These are phyloP conservation scores for Paraphoma sp. DNA, from an alignment of 2,329 filamentous ascomycete species.

Conservation along the genomic window DNA sequence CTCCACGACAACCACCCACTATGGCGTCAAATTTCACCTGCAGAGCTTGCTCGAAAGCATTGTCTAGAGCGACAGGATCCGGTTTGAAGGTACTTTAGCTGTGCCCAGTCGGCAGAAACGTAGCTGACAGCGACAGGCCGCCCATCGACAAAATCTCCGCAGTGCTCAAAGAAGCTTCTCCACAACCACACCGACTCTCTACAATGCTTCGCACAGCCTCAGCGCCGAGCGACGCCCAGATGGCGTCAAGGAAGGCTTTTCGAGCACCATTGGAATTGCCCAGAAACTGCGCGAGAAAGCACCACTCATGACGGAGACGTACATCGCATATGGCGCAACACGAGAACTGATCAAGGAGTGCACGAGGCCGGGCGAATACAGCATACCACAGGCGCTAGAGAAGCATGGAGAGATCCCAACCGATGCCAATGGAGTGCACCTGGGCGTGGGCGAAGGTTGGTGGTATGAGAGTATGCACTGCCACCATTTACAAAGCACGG, in stretches of 20 bases:
- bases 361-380: slow-evolving; percentile 75
- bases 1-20: slow-evolving; percentile 13
- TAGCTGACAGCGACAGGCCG: slow-evolving; percentile 29
- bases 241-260: slow-evolving; percentile 18
- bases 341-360: slow-evolving; percentile 81
- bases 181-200: slow-evolving; percentile 24
- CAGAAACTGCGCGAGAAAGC: slow-evolving; percentile 40
- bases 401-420: slow-evolving; percentile 72
- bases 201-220: slow-evolving; percentile 29
- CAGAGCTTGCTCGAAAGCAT: slow-evolving; percentile 40
- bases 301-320: slow-evolving; percentile 62
- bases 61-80: slow-evolving; percentile 22
- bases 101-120: neutral
- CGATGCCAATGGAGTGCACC: slow-evolving; percentile 79
- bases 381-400: slow-evolving; percentile 70
- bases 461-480: slow-evolving; percentile 77
- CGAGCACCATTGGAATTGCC: slow-evolving; percentile 30
- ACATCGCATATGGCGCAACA: slow-evolving; percentile 80
- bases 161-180: slow-evolving; percentile 33
- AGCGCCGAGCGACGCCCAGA: slow-evolving; percentile 22
- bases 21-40: slow-evolving; percentile 49
- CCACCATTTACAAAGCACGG: neutral
- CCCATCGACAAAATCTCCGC: slow-evolving; percentile 24
- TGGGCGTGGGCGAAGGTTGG: slow-evolving; percentile 75
- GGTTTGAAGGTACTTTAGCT: slow-evolving; percentile 22